These are phyloP conservation scores for Ballota nigra DNA, from an alignment of 257 asterid genomes.

Conservation along the genomic window DNA sequence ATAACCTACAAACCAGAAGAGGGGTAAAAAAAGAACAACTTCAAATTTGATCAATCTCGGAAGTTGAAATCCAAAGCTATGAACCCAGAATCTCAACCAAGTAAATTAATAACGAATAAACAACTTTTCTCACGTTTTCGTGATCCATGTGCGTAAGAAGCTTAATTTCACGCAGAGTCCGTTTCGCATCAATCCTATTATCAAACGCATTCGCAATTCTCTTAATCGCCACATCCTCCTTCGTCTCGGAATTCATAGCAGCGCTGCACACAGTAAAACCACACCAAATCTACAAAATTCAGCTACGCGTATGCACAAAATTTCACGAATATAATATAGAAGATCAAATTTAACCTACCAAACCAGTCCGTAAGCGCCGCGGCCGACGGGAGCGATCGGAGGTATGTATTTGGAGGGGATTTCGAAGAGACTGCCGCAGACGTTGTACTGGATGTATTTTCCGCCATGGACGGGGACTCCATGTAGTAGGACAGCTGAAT, in stretches of 20 bases:
- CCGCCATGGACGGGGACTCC: slow-evolving; percentile 67
- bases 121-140: slow-evolving; percentile 56
- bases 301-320: not conserved
- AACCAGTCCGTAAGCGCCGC: slow-evolving; percentile 91
- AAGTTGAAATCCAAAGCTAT: not conserved
- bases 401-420: slow-evolving; percentile 69
- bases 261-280: slow-evolving; percentile 40
- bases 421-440: slow-evolving; percentile 68
- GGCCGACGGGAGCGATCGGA: slow-evolving; percentile 73
- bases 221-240: slow-evolving; percentile 84
- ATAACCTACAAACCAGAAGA: slow-evolving; percentile 54
- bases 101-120: not conserved
- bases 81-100: not conserved
- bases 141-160: slow-evolving; percentile 93
- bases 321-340: not conserved
- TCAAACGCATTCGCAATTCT: slow-evolving; percentile 86
- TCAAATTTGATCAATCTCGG: not conserved
- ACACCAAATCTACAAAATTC: slow-evolving; percentile 20
- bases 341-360: slow-evolving; percentile 39
- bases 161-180: slow-evolving; percentile 86
- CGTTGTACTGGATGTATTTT: slow-evolving; percentile 61
- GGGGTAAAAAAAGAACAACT: not conserved
- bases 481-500: slow-evolving; percentile 30
- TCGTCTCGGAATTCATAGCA: slow-evolving; percentile 65
- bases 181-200: slow-evolving; percentile 78